Evolutionary conservation across 352 stramenopile genomes (phyloP), one percentile per base, ranked within the genome.

Genomic region (Phytophthora brassicae): DNA sequence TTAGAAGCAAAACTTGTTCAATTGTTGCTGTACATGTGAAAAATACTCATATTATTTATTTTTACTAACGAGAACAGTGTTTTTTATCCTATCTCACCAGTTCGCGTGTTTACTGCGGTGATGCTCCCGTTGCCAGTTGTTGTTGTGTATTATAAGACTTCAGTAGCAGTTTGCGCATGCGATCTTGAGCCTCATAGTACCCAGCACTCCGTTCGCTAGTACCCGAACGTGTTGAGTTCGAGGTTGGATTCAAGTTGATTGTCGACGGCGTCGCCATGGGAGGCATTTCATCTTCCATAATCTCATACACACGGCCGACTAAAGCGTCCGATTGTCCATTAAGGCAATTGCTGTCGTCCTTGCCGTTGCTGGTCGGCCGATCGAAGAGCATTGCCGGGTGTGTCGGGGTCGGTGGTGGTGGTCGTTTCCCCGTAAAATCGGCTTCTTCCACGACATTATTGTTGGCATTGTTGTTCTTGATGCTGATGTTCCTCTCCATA

Each of bases 141-240:
- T 90, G 81, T 57, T 90, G 82, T 43, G 84, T 92, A 65, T 89
- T 72, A 62, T 89, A 90, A 38, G 81, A 89, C 74, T 92, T 89
- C 56, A 89, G 68, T 36, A 92, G 62, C 24, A 92, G 68, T 44
- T 88, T 88, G 14, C 79, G 77, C 79, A 92, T 92, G 11, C 80
- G 79, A 44, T 89, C 77, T 64, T 90, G 79, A 6, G 78, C 74
- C 54, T 89, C 80, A 49, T 85, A 81, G 63, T 86, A 87, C 8
- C 69, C 74, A 20, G 68, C 54, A 56, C 60, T 75, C 57, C 81
- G 76, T 46, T 84, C 74, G 17, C 68, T 65, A 19, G 69, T 66
- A 11, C 59, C 68, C 14, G 61, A 23, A 3, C 50, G 49, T 33
- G 35, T 45, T 41, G 36, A 33, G 44, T 20, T 55, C 22, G 60